phyloP scores from a whole-genome alignment of 2,329 filamentous ascomycete genomes.

The Raffaelea albimanens region DNA sequence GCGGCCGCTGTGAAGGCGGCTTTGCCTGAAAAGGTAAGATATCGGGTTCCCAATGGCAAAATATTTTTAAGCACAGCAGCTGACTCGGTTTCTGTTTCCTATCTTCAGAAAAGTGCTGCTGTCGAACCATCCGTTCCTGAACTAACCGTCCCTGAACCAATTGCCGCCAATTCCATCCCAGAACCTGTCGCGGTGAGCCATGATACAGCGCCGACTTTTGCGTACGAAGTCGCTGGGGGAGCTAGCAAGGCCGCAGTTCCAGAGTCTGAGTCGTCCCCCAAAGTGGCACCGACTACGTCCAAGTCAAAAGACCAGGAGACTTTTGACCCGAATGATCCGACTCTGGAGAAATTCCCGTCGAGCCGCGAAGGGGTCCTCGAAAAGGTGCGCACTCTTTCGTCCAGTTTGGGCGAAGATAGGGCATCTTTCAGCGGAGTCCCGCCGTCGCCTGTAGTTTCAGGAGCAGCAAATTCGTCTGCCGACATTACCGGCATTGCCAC shows the following conservation, averaged over 20 bases:
- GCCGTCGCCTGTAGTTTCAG: constrained; percentile 24
- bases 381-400: constrained; percentile 35
- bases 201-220: constrained; percentile 29
- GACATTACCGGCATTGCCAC: constrained; percentile 27
- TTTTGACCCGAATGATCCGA: constrained; percentile 36
- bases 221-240: constrained; percentile 34
- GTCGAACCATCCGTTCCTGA: too few relatives aligned
- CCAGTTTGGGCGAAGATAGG: constrained; percentile 30
- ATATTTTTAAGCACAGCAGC: too few relatives aligned
- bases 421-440: constrained; percentile 25
- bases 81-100: too few relatives aligned
- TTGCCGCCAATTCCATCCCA: too few relatives aligned
- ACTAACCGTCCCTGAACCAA: too few relatives aligned
- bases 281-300: too few relatives aligned
- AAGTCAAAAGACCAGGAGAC: constrained; percentile 10
- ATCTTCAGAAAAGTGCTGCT: too few relatives aligned
- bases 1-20: too few relatives aligned
- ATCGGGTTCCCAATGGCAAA: too few relatives aligned
- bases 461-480: too few relatives aligned
- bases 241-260: constrained; percentile 13
- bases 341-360: constrained; percentile 37
- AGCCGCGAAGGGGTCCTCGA: constrained; percentile 33
- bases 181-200: background rate
- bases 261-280: too few relatives aligned
- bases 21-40: too few relatives aligned